A percentile compares a stretch with the other conserved stretches of the same genome.
Conservation (phyloP, 805 yeast species). For the Starmerella khaoyaiensis region DNA sequence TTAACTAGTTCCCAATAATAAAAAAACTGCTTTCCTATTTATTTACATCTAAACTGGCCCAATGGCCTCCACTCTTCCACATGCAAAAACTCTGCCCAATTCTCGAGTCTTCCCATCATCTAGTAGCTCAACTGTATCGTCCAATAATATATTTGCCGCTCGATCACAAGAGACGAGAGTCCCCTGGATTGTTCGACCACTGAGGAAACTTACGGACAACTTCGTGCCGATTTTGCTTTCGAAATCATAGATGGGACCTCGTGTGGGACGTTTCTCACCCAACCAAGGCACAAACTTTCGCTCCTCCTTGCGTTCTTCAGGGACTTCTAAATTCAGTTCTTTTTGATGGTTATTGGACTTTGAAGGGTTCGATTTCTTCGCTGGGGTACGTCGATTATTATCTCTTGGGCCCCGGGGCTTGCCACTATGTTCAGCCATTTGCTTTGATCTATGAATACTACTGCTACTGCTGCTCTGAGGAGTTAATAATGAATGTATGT, state of each 20-base stretch:
- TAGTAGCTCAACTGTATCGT: slow-evolving; percentile 43
- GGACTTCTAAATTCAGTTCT: not conserved
- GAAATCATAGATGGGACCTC: slow-evolving; percentile 78
- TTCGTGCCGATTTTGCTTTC: slow-evolving; percentile 59
- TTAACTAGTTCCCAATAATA: not conserved
- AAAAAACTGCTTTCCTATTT: not conserved
- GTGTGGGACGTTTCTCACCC: slow-evolving; percentile 61
- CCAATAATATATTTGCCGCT: slow-evolving; percentile 70
- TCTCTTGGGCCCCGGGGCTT: not conserved
- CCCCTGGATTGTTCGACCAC: slow-evolving; percentile 79
- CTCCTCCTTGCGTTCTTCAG: slow-evolving; percentile 25
- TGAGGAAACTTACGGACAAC: slow-evolving; percentile 66
- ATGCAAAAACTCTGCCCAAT: slow-evolving; percentile 37
- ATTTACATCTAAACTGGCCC: slow-evolving; percentile 1
- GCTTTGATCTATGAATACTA: no score
- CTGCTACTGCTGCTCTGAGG: no score
- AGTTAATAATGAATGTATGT: no score
- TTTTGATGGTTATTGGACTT: slow-evolving; percentile 1
- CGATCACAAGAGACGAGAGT: slow-evolving; percentile 84
- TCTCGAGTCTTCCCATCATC: slow-evolving; percentile 39
- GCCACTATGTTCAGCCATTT: not conserved
- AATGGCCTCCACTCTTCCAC: slow-evolving; percentile 18
- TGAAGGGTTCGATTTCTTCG: not conserved
- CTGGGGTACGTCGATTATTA: not conserved
- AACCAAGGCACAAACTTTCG: slow-evolving; percentile 24